These are phyloP conservation scores for Xylaria sp. DNA, from an alignment of 2,329 filamentous ascomycete genomes.

Conservation along the genomic window DNA sequence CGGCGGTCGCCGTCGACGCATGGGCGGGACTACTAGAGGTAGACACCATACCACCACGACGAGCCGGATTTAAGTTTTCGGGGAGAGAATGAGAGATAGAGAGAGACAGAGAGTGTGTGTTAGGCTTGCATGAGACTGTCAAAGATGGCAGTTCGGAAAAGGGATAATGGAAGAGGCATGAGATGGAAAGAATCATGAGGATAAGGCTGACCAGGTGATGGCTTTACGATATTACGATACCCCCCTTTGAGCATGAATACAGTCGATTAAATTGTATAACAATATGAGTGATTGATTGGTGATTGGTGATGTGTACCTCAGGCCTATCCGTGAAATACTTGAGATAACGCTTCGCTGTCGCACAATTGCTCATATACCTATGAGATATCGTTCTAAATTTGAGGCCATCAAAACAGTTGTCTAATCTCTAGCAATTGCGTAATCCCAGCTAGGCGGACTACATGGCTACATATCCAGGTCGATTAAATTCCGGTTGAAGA, in stretches of 20 bases:
- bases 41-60: slow-evolving; percentile 47
- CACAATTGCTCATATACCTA: background rate
- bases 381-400: background rate
- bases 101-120: background rate
- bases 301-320: background rate
- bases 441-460: background rate
- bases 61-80: slow-evolving; percentile 49
- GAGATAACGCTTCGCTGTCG: background rate
- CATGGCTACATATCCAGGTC: slow-evolving; percentile 56
- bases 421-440: background rate
- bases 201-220: slow-evolving; percentile 9
- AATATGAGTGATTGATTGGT: background rate
- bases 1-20: slow-evolving; percentile 41
- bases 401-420: background rate
- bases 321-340: background rate
- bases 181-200: background rate
- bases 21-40: slow-evolving; percentile 34
- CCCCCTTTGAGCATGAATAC: slow-evolving; percentile 37
- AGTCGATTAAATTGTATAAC: slow-evolving; percentile 7
- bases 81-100: background rate
- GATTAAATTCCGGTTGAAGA: slow-evolving; percentile 77
- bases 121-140: background rate
- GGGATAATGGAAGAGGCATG: background rate
- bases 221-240: slow-evolving; percentile 48
- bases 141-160: background rate